phyloP scores from a whole-genome alignment of 805 yeast species.

The Ogataea minuta region DNA sequence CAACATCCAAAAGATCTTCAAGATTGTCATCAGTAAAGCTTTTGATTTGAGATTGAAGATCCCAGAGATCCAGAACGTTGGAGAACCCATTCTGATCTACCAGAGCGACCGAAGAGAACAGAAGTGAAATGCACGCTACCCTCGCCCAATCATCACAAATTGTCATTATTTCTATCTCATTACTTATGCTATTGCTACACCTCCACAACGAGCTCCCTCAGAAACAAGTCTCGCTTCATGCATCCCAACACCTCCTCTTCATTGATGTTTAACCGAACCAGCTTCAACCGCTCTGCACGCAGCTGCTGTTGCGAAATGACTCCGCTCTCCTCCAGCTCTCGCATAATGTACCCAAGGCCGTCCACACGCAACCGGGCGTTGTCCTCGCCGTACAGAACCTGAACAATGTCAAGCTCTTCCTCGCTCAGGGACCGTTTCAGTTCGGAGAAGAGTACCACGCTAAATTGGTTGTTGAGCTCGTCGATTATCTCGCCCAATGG shows the following conservation, averaged over 20 bases:
- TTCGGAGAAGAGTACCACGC: constrained; percentile 30
- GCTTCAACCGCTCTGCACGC: constrained; percentile 63
- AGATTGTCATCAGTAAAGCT: constrained; percentile 84
- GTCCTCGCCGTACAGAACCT: constrained; percentile 27
- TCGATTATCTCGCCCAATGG: constrained; percentile 75
- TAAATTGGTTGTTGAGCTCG: constrained; percentile 53
- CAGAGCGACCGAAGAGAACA: constrained; percentile 1
- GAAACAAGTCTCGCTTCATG: constrained; percentile 52
- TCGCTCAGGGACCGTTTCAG: constrained; percentile 22
- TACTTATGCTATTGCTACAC: background rate
- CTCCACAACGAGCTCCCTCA: constrained; percentile 32
- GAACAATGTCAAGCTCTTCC: constrained; percentile 25
- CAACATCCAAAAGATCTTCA: constrained; percentile 90
- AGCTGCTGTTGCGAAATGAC: constrained; percentile 64
- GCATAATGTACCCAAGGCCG: constrained; percentile 58
- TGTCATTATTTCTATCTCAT: background rate
- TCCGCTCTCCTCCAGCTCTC: constrained; percentile 78
- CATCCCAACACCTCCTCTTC: constrained; percentile 66
- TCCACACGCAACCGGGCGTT: constrained; percentile 46
- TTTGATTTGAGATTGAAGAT: constrained; percentile 80
- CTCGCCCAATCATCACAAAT: background rate
- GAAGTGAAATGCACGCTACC: background rate
- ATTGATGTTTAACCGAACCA: constrained; percentile 64
- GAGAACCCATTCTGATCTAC: constrained; percentile 89
- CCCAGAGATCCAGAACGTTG: constrained; percentile 79